Evolutionary conservation across 768 basidiomycete species (phyloP).

Genomic region (Saitozyma podzolica): DNA sequence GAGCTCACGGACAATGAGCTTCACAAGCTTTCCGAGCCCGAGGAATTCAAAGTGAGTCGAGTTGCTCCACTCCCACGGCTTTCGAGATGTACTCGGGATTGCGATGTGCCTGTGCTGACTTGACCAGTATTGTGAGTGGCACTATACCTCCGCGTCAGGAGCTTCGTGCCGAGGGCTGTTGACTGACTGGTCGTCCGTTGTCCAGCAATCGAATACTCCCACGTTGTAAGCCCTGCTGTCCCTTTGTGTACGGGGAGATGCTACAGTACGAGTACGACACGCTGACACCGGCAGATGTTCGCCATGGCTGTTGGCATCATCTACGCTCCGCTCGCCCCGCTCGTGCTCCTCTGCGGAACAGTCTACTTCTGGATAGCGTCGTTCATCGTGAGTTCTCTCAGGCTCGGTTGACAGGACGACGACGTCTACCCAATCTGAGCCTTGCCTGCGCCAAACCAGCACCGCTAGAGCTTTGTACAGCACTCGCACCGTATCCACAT

Average conservation of each 20-base stretch:
- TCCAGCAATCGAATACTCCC: slow-evolving; percentile 40
- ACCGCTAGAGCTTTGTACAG: slow-evolving; percentile 57
- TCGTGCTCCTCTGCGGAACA: slow-evolving; percentile 77
- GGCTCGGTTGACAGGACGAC: too few relatives aligned
- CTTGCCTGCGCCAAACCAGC: too few relatives aligned
- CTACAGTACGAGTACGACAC: too few relatives aligned
- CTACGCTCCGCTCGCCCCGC: slow-evolving; percentile 88
- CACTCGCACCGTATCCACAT: slow-evolving; percentile 55
- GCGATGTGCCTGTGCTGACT: background rate
- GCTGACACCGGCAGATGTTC: slow-evolving; percentile 27
- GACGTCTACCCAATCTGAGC: too few relatives aligned
- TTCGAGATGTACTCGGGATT: background rate
- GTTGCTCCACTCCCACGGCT: background rate
- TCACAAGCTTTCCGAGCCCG: slow-evolving; percentile 23
- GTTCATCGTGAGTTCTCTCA: slow-evolving; percentile 57
- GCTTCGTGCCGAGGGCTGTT: too few relatives aligned
- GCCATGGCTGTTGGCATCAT: slow-evolving; percentile 58
- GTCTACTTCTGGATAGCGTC: slow-evolving; percentile 70
- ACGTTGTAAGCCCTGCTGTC: slow-evolving; percentile 29
- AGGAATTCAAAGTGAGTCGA: slow-evolving; percentile 34
- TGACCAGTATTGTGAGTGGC: too few relatives aligned
- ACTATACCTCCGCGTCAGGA: too few relatives aligned
- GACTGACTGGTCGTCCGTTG: too few relatives aligned
- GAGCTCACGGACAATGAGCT: slow-evolving; percentile 8
- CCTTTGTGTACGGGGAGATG: too few relatives aligned